phyloP scores from a whole-genome alignment of 306 rosid species.

The Cyamopsis tetragonoloba region DNA sequence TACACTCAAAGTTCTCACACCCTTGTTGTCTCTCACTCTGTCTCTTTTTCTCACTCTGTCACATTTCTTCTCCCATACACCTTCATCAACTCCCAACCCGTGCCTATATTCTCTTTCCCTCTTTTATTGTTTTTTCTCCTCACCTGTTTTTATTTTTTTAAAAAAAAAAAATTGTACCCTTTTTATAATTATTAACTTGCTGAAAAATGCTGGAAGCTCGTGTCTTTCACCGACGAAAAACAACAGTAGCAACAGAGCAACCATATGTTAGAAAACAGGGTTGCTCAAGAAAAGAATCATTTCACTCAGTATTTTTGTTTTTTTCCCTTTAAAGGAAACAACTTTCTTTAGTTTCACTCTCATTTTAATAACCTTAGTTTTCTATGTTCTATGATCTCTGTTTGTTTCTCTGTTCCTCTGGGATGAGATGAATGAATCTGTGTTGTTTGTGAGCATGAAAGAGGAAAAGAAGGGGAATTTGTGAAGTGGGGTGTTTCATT shows the following conservation, averaged over 20 bases:
- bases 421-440: constrained; percentile 5
- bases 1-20: not conserved
- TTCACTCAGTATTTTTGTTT: not conserved
- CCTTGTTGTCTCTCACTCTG: constrained; percentile 16
- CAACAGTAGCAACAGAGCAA: not conserved
- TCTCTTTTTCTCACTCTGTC: constrained; percentile 13
- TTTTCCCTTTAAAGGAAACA: constrained; percentile 4
- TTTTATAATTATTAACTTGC: not conserved
- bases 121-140: not conserved
- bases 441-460: constrained; percentile 28
- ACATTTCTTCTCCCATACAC: constrained; percentile 3
- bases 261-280: constrained; percentile 21
- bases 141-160: not conserved
- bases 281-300: constrained; percentile 52
- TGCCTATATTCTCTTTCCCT: constrained; percentile 23
- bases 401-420: constrained; percentile 17
- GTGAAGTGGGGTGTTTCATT: not conserved
- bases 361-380: constrained; percentile 11
- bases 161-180: no score
- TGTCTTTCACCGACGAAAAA: constrained; percentile 20
- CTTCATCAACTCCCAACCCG: constrained; percentile 33
- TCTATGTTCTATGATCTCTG: no score
- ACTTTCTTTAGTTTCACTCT: constrained; percentile 8
- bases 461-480: constrained; percentile 11
- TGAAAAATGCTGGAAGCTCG: constrained; percentile 13